Percentiles rank a stretch among this genome's conserved stretches.
These are phyloP conservation scores for Cystobasidiopsis lactophilus DNA, from an alignment of 768 basidiomycete genomes.

Conservation along the genomic window DNA sequence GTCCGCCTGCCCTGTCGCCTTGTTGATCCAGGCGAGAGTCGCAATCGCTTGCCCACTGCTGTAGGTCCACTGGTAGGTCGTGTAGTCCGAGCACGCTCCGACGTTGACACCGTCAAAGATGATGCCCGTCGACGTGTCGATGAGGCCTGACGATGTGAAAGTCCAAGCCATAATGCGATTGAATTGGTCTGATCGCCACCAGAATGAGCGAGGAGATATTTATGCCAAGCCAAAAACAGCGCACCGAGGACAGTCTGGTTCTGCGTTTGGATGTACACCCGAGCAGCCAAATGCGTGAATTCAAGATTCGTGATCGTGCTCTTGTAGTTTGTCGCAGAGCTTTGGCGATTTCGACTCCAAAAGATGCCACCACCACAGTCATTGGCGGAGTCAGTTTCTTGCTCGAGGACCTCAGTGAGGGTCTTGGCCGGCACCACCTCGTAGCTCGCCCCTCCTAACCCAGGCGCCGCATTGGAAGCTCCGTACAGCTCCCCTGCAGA, in stretches of 20 bases:
- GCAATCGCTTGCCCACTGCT: neutral
- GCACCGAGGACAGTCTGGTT: neutral
- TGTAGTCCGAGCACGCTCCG: neutral
- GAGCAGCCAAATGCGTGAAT: neutral
- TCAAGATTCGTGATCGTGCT: neutral
- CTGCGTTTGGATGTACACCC: neutral
- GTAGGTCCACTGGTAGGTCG: neutral
- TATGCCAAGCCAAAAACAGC: too few relatives aligned
- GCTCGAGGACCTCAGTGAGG: too few relatives aligned
- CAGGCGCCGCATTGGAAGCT: too few relatives aligned
- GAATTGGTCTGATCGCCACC: too few relatives aligned
- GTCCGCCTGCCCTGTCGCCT: neutral
- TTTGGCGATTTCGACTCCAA: neutral
- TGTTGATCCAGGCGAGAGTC: neutral
- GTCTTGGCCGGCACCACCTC: too few relatives aligned
- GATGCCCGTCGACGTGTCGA: neutral
- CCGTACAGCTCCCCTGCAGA: too few relatives aligned
- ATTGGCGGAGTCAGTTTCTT: too few relatives aligned
- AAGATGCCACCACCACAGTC: neutral
- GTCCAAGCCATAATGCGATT: too few relatives aligned
- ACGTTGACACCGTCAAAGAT: neutral
- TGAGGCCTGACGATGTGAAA: too few relatives aligned
- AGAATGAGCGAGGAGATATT: too few relatives aligned
- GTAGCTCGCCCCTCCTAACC: too few relatives aligned
- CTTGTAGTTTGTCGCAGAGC: too few relatives aligned